Conservation (phyloP, 2,329 filamentous ascomycete species). For the Tolypocladium pustulatum region DNA sequence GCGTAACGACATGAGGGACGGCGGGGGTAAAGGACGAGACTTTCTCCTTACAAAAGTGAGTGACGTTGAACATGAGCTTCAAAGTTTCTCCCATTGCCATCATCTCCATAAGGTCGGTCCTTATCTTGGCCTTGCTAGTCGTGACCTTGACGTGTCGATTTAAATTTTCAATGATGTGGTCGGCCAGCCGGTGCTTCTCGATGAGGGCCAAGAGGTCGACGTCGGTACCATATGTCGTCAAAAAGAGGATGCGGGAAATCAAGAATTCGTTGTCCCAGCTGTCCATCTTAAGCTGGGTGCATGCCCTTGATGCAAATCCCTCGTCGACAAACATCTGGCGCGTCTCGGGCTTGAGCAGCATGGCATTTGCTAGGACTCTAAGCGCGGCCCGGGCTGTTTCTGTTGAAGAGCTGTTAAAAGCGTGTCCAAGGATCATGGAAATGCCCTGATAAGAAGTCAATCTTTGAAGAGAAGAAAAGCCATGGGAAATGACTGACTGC, state of each 20-base stretch:
- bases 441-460: slow-evolving; percentile 49
- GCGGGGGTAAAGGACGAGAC: slow-evolving; percentile 52
- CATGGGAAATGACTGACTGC: slow-evolving; percentile 39
- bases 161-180: slow-evolving; percentile 60
- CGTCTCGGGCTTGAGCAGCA: slow-evolving; percentile 43
- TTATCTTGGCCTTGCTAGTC: slow-evolving; percentile 18
- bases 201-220: slow-evolving; percentile 38
- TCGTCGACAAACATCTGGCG: slow-evolving; percentile 23
- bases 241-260: slow-evolving; percentile 32
- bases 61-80: slow-evolving; percentile 84
- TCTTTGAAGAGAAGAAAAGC: not conserved
- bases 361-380: slow-evolving; percentile 71
- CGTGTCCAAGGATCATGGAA: slow-evolving; percentile 58
- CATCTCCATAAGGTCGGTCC: slow-evolving; percentile 52
- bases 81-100: slow-evolving; percentile 76
- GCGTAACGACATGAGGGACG: slow-evolving; percentile 57
- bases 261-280: slow-evolving; percentile 81
- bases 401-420: slow-evolving; percentile 54
- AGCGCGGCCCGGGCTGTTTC: slow-evolving; percentile 65
- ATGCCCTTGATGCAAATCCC: slow-evolving; percentile 51
- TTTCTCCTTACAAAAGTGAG: slow-evolving; percentile 59
- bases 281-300: slow-evolving; percentile 61
- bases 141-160: slow-evolving; percentile 51
- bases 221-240: slow-evolving; percentile 38
- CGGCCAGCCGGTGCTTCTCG: slow-evolving; percentile 26